These are phyloP conservation scores for Carex sylvatica DNA, from an alignment of 202 grass and related monocot species.

Conservation along the genomic window DNA sequence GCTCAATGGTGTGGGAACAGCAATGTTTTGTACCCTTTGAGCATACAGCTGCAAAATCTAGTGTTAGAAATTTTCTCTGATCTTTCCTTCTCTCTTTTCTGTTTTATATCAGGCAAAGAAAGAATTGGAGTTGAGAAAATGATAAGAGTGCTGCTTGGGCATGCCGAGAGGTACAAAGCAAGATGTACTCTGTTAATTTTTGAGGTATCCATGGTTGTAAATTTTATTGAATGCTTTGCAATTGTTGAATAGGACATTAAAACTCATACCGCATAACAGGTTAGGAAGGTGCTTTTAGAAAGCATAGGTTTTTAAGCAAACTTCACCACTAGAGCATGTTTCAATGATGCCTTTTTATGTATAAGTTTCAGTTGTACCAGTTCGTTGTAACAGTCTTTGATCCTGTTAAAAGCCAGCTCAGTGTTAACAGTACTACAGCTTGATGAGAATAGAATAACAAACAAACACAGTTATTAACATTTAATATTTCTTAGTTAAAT, in stretches of 20 bases:
- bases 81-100: constrained; percentile 12
- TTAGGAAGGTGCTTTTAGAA: constrained; percentile 34
- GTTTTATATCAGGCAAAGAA: constrained; percentile 81
- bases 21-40: background rate
- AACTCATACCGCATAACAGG: constrained; percentile 6
- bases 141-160: constrained; percentile 32
- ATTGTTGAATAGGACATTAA: background rate
- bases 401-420: background rate
- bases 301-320: constrained; percentile 19
- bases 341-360: constrained; percentile 9
- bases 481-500: background rate
- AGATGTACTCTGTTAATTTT: constrained; percentile 30
- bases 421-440: background rate
- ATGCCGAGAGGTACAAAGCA: constrained; percentile 19
- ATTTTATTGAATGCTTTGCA: constrained; percentile 36
- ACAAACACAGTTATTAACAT: background rate
- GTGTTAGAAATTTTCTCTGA: background rate
- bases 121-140: constrained; percentile 75
- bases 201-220: constrained; percentile 30
- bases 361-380: constrained; percentile 12
- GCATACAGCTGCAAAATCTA: too few species aligned
- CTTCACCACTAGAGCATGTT: constrained; percentile 23
- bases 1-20: background rate
- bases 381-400: background rate
- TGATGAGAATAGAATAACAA: background rate